Base-by-base conservation (phyloP, 148 eudicot genomes). In the Selenicereus undatus region DNA sequence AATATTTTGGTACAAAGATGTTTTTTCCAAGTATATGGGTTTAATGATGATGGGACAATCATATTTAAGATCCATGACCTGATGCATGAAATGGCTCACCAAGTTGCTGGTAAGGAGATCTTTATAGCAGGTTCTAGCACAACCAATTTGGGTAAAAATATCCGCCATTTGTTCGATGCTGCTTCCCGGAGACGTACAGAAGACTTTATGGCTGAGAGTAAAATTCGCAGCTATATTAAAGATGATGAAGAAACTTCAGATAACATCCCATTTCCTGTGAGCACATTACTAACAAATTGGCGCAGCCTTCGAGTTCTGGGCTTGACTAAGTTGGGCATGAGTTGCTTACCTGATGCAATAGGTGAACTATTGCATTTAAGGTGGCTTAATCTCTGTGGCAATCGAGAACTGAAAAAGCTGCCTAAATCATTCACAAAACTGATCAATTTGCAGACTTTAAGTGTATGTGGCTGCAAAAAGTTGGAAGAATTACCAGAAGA, bases 291-390 rank as follows among this genome's bases (percentile, higher is more conserved):
- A 29, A 54, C 48, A 4, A 84, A 54, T 4, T 76, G 35, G 22
- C 60, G 8, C 24, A n/a, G 68, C 42, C 35, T 84, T 3, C 36
- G 81, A 22, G 78, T 30, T 24, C 54, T 84, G 36, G 48, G 66
- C 12, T 66, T 81, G n/a, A 12, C 26, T 8, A 0, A 0, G 0
- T 18, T 17, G 6, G 9, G 45, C 0, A 21, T 74, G 8, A 16
- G 0, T 4, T 0, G 22, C 0, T 65, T 81, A 35, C 83, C 86
- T 0, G 10, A 26, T 8, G 11, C 83, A 11, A 73, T 86, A 48
- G 82, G 79, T 21, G 39, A 78, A 13, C 22, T 86, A 54, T 50
- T 80, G 50, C 88, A 81, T 75, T 54, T 86, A 50, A 75, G 88
- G 45, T 75, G 14, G 27, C 76, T 74, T 74, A 32, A 74, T 74